Evolutionary conservation across 345 rosid species (phyloP), one percentile per base, ranked within the genome.

Genomic region (Sisymbrium altissimum): DNA sequence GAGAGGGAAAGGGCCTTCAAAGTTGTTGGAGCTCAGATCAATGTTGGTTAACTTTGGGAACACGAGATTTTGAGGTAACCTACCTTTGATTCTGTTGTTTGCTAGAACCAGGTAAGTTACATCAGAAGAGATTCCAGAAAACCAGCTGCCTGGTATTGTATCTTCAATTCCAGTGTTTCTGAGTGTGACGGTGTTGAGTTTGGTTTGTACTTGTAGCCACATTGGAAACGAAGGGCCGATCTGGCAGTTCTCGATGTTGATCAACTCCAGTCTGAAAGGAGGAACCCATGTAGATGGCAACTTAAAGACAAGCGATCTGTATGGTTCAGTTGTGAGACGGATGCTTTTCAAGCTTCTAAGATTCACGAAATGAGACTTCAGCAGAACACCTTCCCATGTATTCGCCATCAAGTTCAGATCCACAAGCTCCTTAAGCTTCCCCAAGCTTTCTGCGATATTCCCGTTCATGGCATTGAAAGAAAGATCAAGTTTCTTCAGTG

Each of bases 201-300:
- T 43, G 52, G 75, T 86, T 66, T 86, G 93, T 75, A 82, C 75
- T 61, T 78, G 85, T 59, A 88, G 85, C 93, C 93, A 88, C 66
- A 70, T 63, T 3, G 93, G 88, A 68, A 88, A 88, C 4, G 35
- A 48, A 54, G 90, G 88, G 73, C 90, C 88, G 18, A 83, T 71
- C 39, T 39, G 64, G 71, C 88, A 86, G 68, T 86, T 85, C 55
- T 84, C 84, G 12, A 88, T 60, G 45, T 83, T 81, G 65, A 86
- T 78, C 40, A 53, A 27, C 39, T 69, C 74, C 5, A 84, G 80
- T 71, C 75, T 80, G 73, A 88, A 88, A 54, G 90, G 87, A 62
- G 90, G 90, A 70, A 76, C 14, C 93, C 93, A 88, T 0, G 74
- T 52, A 38, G 80, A 23, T 57, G 87, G 73, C 50, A 86, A 19